These are phyloP conservation scores for Sclerotinia subarctica DNA, from an alignment of 2,329 filamentous ascomycete genomes.

Conservation along the genomic window DNA sequence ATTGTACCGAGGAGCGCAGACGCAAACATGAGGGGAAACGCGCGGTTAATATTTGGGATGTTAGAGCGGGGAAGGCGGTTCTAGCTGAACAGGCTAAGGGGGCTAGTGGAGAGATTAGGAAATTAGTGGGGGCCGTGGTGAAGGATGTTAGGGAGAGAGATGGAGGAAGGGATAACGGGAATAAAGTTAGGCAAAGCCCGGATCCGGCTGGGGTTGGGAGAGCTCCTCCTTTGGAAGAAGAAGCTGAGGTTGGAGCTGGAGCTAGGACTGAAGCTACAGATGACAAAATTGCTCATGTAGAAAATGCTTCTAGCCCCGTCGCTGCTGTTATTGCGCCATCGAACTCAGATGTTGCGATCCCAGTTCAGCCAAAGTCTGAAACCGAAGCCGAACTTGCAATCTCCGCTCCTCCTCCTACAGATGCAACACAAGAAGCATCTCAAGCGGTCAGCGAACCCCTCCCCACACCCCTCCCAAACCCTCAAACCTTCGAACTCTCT, in stretches of 20 bases:
- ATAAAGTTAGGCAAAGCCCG: background rate
- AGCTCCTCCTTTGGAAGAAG: background rate
- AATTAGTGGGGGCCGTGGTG: slow-evolving; percentile 6
- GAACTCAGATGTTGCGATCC: background rate
- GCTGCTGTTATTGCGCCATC: background rate
- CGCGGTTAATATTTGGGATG: slow-evolving; percentile 18
- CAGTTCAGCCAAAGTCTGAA: no score
- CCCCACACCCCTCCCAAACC: background rate
- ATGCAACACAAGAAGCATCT: background rate
- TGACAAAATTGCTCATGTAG: background rate
- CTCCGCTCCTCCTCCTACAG: background rate
- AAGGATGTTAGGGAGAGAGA: slow-evolving; percentile 9
- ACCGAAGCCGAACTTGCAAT: background rate
- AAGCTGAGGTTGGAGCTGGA: background rate
- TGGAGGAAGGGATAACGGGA: background rate
- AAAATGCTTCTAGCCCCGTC: background rate
- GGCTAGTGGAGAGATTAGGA: slow-evolving; percentile 7
- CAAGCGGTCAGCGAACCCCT: background rate
- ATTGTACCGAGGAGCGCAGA: slow-evolving; percentile 10
- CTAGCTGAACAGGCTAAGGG: slow-evolving; percentile 8
- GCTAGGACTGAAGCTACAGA: background rate
- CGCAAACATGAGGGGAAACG: slow-evolving; percentile 13
- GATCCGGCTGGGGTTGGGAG: background rate
- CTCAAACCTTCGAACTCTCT: background rate
- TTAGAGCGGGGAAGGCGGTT: slow-evolving; percentile 9